Conservation (phyloP, 768 basidiomycete species). For the Boletus rufocinnamomeus region DNA sequence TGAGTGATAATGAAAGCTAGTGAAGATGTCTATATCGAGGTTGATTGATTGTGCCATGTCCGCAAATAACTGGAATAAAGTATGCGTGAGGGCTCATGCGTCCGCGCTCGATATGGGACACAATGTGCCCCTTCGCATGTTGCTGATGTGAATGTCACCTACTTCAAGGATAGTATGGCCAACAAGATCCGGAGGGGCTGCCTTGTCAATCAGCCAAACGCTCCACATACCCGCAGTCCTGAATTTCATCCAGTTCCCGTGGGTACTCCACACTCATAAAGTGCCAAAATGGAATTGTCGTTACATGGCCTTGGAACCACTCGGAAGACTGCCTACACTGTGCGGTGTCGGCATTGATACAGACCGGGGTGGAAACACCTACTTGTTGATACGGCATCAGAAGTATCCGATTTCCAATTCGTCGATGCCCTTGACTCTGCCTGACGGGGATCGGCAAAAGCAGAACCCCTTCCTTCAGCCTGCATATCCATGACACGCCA, state of each 20-base stretch:
- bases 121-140: background rate
- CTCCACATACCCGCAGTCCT: background rate
- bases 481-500: conserved; percentile 75
- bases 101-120: background rate
- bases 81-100: background rate
- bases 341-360: conserved; percentile 5
- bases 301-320: background rate
- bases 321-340: background rate
- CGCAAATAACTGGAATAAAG: conserved; percentile 3
- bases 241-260: background rate
- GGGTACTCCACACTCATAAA: background rate
- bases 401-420: background rate
- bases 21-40: conserved; percentile 10
- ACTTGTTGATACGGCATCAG: conserved; percentile 1
- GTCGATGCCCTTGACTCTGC: background rate
- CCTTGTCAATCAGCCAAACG: background rate
- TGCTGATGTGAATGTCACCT: conserved; percentile 1
- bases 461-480: conserved; percentile 63
- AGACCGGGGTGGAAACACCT: background rate
- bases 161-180: conserved; percentile 1
- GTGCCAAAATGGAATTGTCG: background rate
- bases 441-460: conserved; percentile 29
- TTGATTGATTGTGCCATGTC: conserved; percentile 10
- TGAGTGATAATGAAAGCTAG: conserved; percentile 1
- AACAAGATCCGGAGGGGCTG: background rate